Base-by-base conservation (phyloP, 2,329 filamentous ascomycete genomes). In the Cytospora chrysosperma region DNA sequence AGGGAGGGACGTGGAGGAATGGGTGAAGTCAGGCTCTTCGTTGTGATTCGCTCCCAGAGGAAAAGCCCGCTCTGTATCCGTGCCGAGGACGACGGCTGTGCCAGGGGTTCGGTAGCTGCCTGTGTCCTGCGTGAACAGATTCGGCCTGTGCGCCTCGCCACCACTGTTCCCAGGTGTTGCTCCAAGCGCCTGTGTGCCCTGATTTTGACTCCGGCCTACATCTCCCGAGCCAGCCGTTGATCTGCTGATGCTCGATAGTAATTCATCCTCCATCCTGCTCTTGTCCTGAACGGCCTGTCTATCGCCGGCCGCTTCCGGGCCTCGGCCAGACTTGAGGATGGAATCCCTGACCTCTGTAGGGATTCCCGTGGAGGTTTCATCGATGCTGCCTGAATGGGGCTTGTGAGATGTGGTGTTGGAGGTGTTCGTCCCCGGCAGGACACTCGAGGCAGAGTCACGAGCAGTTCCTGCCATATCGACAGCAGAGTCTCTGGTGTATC, bases 251-350 rank as follows among this genome's bases (percentile, higher is more conserved):
- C 89, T 84, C 67, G 85, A 81, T 51, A 93, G 79, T 13, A 96
- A 80, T 77, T 96, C 89, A 27, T 84, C 75, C 78, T 95, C 91
- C 4, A 93, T 81, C 13, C 80, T 82, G 73, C 85, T 85, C 84
- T 94, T 94, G 70, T 93, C 90, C 65, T 83, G 78, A 13, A 95
- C 89, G n/a, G 88, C 89, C 61, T 82, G 81, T 2, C 85, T 78
- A 74, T 87, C 88, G 58, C 84, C 83, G 37, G 89, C 85, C 34
- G 91, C 91, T 76, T 95, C 92, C 10, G 91, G 88, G 62, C 79
- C 80, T 70, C 82, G 74, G 59, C 85, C 83, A 19, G 89, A 83
- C 70, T 83, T 79, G 40, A 76, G 71, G 55, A 86, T 82, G 4
- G 84, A 86, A 69, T 85, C 78, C 75, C 84, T 83, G 15, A 88